Evolutionary conservation across 2,329 filamentous ascomycete species (phyloP).

Genomic region (Fusarium anthophilum): DNA sequence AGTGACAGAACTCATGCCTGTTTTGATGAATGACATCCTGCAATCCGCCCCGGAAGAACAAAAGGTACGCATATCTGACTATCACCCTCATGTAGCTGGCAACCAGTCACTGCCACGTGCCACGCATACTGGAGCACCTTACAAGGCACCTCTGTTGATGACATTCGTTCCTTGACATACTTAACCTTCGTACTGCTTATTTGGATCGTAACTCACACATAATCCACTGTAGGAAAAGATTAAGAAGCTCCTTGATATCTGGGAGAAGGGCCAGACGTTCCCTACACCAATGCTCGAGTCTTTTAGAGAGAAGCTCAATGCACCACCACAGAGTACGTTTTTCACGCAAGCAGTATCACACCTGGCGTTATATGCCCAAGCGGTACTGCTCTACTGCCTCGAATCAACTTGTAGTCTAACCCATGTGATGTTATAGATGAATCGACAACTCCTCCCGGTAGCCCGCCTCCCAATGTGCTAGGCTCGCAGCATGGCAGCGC

Average conservation of each 20-base stretch:
- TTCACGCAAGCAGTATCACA: conserved; percentile 4
- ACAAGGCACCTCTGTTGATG: conserved; percentile 11
- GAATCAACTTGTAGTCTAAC: conserved; percentile 50
- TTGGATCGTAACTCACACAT: conserved; percentile 52
- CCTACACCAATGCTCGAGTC: conserved; percentile 79
- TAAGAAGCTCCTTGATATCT: conserved; percentile 92
- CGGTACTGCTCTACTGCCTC: neutral
- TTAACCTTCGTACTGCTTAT: conserved; percentile 23
- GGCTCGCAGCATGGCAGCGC: conserved; percentile 50
- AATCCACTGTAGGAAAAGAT: conserved; percentile 83
- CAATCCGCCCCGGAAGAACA: conserved; percentile 89
- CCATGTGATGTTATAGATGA: conserved; percentile 59
- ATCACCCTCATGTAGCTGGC: conserved; percentile 37
- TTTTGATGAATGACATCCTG: conserved; percentile 95
- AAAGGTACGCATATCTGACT: conserved; percentile 79
- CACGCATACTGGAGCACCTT: conserved; percentile 23
- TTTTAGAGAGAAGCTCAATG: conserved; percentile 83
- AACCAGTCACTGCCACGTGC: conserved; percentile 21
- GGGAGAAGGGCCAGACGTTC: conserved; percentile 96
- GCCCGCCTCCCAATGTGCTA: conserved; percentile 60
- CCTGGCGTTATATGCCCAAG: neutral
- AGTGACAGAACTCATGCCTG: conserved; percentile 93
- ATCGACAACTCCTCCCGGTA: conserved; percentile 77
- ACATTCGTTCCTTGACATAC: conserved; percentile 30
- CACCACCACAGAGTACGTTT: conserved; percentile 71